These are phyloP conservation scores for Pichia scutulata DNA, from an alignment of 805 yeast genomes.

Conservation along the genomic window DNA sequence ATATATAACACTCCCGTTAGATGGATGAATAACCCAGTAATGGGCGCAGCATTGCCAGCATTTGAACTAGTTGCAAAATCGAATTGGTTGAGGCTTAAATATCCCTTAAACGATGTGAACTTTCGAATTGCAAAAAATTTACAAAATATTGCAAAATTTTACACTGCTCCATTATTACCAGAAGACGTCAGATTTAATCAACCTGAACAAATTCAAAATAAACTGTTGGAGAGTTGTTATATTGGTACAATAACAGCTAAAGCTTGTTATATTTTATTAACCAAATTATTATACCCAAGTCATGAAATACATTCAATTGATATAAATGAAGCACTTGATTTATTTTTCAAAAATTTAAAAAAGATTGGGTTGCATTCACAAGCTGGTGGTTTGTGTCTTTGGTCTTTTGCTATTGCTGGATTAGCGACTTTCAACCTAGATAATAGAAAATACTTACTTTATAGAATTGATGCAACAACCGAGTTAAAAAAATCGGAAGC, in stretches of 20 bases:
- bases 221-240: constrained; percentile 12
- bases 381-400: constrained; percentile 6
- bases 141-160: constrained; percentile 6
- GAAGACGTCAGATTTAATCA: background rate
- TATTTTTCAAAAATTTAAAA: constrained; percentile 2
- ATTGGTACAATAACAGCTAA: constrained; percentile 7
- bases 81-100: constrained; percentile 21
- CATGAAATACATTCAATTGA: background rate
- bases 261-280: constrained; percentile 7
- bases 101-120: constrained; percentile 5
- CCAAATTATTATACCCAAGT: constrained; percentile 7
- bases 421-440: constrained; percentile 7
- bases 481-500: constrained; percentile 8
- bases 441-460: constrained; percentile 6
- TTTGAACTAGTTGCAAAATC: constrained; percentile 33
- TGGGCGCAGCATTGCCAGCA: constrained; percentile 30
- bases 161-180: constrained; percentile 8
- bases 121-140: background rate
- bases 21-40: constrained; percentile 35
- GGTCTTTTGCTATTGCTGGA: constrained; percentile 15
- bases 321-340: constrained; percentile 1
- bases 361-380: constrained; percentile 6
- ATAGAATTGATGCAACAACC: constrained; percentile 7
- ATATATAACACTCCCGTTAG: constrained; percentile 26
- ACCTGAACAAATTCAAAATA: constrained; percentile 9